These are phyloP conservation scores for Fusarium sp. DNA, from an alignment of 2,329 filamentous ascomycete genomes.

Conservation along the genomic window DNA sequence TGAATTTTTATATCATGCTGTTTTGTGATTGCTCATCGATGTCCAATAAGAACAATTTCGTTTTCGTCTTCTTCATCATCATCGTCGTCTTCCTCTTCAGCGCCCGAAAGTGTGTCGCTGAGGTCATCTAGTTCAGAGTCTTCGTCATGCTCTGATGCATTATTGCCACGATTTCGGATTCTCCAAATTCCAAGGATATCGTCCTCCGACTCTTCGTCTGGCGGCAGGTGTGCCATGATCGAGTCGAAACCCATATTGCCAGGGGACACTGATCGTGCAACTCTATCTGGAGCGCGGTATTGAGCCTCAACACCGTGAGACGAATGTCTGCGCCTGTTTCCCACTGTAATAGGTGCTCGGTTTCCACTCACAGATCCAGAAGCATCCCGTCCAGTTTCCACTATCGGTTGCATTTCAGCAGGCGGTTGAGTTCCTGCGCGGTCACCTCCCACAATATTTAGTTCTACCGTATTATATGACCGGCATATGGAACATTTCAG, in stretches of 20 bases:
- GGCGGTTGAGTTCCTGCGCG: constrained; percentile 40
- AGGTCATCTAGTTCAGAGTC: constrained; percentile 57
- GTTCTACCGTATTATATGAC: constrained; percentile 75
- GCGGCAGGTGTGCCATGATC: constrained; percentile 39
- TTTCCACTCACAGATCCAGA: constrained; percentile 18
- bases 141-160: constrained; percentile 59
- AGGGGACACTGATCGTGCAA: constrained; percentile 58
- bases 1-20: constrained; percentile 3
- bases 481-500: constrained; percentile 82
- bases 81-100: constrained; percentile 58
- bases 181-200: constrained; percentile 69
- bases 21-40: constrained; percentile 49
- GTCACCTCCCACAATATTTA: constrained; percentile 65
- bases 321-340: constrained; percentile 51
- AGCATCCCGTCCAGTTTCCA: constrained; percentile 17
- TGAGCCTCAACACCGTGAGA: constrained; percentile 49
- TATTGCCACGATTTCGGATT: constrained; percentile 55
- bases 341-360: constrained; percentile 18
- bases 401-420: constrained; percentile 23
- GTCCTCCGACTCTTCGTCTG: constrained; percentile 59
- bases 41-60: constrained; percentile 60
- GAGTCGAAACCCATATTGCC: constrained; percentile 41
- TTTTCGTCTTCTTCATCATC: constrained; percentile 61
- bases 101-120: constrained; percentile 52
- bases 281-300: constrained; percentile 50